These are phyloP conservation scores for Posidonia australis DNA, from an alignment of 106 monocot genomes.

Conservation along the genomic window DNA sequence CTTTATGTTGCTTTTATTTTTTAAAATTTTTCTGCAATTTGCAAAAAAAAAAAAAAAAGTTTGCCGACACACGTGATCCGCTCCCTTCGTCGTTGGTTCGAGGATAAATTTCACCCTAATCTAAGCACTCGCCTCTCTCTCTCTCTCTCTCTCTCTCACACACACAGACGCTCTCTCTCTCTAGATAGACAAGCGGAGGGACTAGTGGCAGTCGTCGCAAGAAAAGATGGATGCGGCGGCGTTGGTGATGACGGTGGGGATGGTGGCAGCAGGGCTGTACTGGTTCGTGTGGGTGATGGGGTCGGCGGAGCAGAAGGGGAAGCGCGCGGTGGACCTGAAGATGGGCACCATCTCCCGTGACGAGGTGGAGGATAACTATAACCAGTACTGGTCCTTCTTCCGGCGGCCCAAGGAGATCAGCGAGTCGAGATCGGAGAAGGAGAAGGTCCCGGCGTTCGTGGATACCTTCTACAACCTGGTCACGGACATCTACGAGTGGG, in stretches of 20 bases:
- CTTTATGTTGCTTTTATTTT: too few relatives aligned
- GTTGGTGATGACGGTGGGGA: neutral
- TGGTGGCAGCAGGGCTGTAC: slow-evolving; percentile 23
- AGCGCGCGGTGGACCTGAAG: slow-evolving; percentile 59
- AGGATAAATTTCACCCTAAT: too few relatives aligned
- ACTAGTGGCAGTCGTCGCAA: too few relatives aligned
- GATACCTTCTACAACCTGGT: slow-evolving; percentile 88
- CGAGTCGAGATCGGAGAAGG: slow-evolving; percentile 24
- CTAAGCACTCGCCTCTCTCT: too few relatives aligned
- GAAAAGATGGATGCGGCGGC: slow-evolving; percentile 1
- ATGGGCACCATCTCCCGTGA: slow-evolving; percentile 55
- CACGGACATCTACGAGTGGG: slow-evolving; percentile 77
- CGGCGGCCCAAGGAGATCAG: slow-evolving; percentile 50
- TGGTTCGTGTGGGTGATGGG: slow-evolving; percentile 88
- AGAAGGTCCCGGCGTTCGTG: slow-evolving; percentile 58
- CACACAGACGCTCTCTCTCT: too few relatives aligned
- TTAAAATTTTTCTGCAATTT: too few relatives aligned
- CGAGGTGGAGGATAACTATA: slow-evolving; percentile 59
- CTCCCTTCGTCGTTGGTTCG: too few relatives aligned
- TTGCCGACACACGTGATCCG: too few relatives aligned
- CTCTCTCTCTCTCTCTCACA: too few relatives aligned
- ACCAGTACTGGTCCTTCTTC: slow-evolving; percentile 82
- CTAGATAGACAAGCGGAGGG: too few relatives aligned
- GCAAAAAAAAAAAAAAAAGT: too few relatives aligned
- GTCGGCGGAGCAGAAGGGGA: slow-evolving; percentile 68